These are phyloP conservation scores for Eucommia ulmoides DNA, from an alignment of 257 asterid species.

Conservation along the genomic window DNA sequence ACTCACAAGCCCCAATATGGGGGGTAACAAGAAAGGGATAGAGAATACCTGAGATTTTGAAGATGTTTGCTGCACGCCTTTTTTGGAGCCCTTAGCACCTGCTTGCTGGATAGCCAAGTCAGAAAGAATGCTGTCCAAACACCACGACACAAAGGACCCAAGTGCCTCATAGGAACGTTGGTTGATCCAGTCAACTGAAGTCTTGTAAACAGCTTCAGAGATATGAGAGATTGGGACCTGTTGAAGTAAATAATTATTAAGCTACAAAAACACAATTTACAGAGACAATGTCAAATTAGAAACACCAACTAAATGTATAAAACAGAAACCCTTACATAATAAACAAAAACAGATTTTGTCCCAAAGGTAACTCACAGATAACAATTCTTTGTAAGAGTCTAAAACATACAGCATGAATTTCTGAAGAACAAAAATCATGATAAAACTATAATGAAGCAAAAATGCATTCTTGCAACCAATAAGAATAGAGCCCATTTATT, in stretches of 20 bases:
- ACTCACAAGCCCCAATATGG: too few relatives aligned
- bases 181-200: conserved; percentile 77
- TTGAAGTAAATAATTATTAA: conserved; percentile 4
- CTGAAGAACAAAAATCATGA: too few relatives aligned
- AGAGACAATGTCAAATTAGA: not conserved
- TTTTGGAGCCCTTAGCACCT: conserved; percentile 52
- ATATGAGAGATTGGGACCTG: conserved; percentile 73
- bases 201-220: conserved; percentile 56
- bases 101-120: conserved; percentile 46
- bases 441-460: too few relatives aligned
- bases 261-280: not conserved
- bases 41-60: conserved; percentile 78
- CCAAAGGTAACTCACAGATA: not conserved
- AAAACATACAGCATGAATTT: not conserved
- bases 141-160: conserved; percentile 62
- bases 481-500: too few relatives aligned
- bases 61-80: conserved; percentile 46
- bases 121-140: conserved; percentile 53
- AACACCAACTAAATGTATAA: not conserved
- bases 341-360: not conserved
- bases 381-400: not conserved
- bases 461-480: too few relatives aligned
- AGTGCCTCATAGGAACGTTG: conserved; percentile 56
- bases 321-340: not conserved
- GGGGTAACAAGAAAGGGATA: not conserved